These are phyloP conservation scores for Crithidia mellificae DNA, from an alignment of 208 protist species.

Conservation along the genomic window DNA sequence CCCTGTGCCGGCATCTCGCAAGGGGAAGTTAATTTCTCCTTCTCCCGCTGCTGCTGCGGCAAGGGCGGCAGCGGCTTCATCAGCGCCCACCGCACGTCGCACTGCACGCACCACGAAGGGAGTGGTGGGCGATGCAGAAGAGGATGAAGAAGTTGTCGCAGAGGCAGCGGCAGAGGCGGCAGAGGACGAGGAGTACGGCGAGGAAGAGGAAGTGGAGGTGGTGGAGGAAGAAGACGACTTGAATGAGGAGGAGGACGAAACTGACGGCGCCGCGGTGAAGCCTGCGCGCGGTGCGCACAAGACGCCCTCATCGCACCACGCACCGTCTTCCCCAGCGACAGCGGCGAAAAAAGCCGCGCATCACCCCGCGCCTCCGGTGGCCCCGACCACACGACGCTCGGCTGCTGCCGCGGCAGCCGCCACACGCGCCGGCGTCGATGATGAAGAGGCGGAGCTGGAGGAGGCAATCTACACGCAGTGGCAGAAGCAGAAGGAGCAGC, in stretches of 20 bases:
- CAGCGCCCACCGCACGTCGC: background rate
- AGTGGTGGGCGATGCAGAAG: too few relatives aligned
- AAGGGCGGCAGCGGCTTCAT: background rate
- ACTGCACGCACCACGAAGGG: background rate
- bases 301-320: background rate
- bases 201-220: conserved; percentile 32
- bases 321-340: background rate
- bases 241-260: conserved; percentile 29
- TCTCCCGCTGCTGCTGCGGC: too few relatives aligned
- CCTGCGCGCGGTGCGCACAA: too few relatives aligned
- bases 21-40: too few relatives aligned
- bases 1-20: background rate
- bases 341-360: background rate
- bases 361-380: conserved; percentile 14
- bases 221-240: too few relatives aligned
- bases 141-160: background rate
- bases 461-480: conserved; percentile 26
- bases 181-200: conserved; percentile 1
- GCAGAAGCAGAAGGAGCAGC: conserved; percentile 26
- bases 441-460: conserved; percentile 27
- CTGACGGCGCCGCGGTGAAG: background rate
- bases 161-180: background rate
- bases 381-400: conserved; percentile 15
- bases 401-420: background rate
- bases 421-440: conserved; percentile 5